Percentiles rank a stretch among this genome's conserved stretches.
Conservation (phyloP, 441 rosid species). For the Mallotus repandus region DNA sequence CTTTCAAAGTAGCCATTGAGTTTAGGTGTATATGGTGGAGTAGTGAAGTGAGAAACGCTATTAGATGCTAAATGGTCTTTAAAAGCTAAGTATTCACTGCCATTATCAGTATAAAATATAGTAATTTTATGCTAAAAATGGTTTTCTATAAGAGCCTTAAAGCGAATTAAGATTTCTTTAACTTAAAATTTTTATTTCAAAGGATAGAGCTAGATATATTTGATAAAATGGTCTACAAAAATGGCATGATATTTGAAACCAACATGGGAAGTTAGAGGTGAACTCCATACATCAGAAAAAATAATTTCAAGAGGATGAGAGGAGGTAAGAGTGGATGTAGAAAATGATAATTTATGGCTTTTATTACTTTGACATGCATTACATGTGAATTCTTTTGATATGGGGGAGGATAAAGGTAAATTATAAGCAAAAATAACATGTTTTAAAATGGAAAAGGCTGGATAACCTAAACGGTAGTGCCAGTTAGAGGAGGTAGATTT, state of each 20-base stretch:
- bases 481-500: neutral
- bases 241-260: too few relatives aligned
- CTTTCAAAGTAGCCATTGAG: too few relatives aligned
- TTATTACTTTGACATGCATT: neutral
- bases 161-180: too few relatives aligned
- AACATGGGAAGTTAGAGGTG: conserved; percentile 3
- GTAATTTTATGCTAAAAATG: too few relatives aligned
- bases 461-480: neutral
- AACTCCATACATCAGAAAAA: neutral
- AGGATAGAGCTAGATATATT: neutral
- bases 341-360: neutral
- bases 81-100: too few relatives aligned
- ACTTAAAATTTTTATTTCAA: neutral
- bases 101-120: neutral
- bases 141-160: neutral
- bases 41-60: too few relatives aligned
- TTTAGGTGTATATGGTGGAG: too few relatives aligned
- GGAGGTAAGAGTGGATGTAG: neutral
- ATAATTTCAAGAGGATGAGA: neutral
- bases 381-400: neutral
- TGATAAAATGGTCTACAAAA: too few relatives aligned
- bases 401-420: too few relatives aligned
- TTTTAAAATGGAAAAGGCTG: neutral
- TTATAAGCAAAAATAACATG: neutral
- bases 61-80: too few relatives aligned